These are phyloP conservation scores for Lasiosphaeriaceae sp. DNA, from an alignment of 495 filamentous ascomycete species.

Conservation along the genomic window DNA sequence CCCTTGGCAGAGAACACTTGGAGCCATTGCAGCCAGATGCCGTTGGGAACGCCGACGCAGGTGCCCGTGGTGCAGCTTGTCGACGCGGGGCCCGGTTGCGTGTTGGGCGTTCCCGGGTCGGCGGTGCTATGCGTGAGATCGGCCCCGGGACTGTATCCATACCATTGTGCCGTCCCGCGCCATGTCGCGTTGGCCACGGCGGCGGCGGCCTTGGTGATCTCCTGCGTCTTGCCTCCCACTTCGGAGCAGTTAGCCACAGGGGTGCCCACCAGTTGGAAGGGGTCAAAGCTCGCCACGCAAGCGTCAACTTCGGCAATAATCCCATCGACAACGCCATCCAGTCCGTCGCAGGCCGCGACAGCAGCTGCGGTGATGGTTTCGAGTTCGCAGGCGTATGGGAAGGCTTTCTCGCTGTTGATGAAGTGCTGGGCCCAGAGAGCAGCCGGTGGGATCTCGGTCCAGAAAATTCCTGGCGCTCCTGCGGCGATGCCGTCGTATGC, in stretches of 20 bases:
- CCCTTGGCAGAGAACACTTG: constrained; percentile 17
- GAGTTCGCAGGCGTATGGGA: constrained; percentile 32
- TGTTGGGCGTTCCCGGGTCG: background rate
- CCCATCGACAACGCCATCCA: constrained; percentile 37
- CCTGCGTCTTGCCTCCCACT: background rate
- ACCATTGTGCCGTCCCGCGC: constrained; percentile 16
- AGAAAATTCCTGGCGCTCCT: constrained; percentile 33
- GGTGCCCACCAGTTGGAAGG: constrained; percentile 19
- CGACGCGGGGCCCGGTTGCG: constrained; percentile 13
- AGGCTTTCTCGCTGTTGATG: constrained; percentile 24
- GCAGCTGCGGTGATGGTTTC: constrained; percentile 28
- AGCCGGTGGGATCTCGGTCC: constrained; percentile 16
- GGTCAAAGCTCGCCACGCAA: constrained; percentile 23
- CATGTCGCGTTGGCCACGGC: constrained; percentile 28
- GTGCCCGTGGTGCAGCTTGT: constrained; percentile 15
- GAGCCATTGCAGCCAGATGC: constrained; percentile 14
- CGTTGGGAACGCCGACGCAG: constrained; percentile 10
- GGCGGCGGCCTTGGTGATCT: constrained; percentile 16
- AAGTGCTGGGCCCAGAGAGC: constrained; percentile 26
- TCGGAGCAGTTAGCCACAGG: constrained; percentile 7
- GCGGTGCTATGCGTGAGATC: constrained; percentile 13
- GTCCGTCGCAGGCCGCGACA: constrained; percentile 32
- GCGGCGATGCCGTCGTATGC: constrained; percentile 42
- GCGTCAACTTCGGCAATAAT: constrained; percentile 23
- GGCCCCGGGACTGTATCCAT: constrained; percentile 16